Base-by-base conservation (phyloP, 1,284 basidiomycete genomes). In the Sanghuangporus weigelae region DNA sequence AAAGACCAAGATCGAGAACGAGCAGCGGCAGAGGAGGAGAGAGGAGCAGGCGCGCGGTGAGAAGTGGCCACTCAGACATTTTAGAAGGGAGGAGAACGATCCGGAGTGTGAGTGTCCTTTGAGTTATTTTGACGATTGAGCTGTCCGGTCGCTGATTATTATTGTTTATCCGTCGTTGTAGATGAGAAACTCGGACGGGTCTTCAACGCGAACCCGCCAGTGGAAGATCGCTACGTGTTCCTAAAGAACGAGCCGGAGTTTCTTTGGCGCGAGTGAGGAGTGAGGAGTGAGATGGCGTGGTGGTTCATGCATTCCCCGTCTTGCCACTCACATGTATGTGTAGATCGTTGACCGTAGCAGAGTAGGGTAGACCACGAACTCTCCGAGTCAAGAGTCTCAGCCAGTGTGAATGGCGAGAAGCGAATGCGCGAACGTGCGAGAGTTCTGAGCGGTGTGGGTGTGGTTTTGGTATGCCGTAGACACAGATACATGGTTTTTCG, bases 1-100 rank as follows among this genome's bases (percentile, higher is more conserved):
- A 74, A 99, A 99, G 87, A 85, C 83, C 48, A 83, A 86, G 74
- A 96, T 99, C 66, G 96, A 98, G 92, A 97, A 97, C 69, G 92
- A 96, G 55, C 95, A 98, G 78, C 81, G 96, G 64, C 92, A 96
- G 75, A 83, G 86, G 75, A 81, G 96, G 69, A 90, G 87, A 73
- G 93, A 96, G 69, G 96, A 98, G 76, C 73, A 73, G 10, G 87
- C 90, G 1, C 85, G 81, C 16, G 89, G 86, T 2, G 87, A 82
- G 16, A 78, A 81, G 1, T 97, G 96, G 93, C 72, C 84, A 69
- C 75, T 91, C 68, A 88, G 86, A 74, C 89, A 93, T 71, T 96
- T 96, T 71, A 77, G 77, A 39, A 82, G 85, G 69, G 75, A 88
- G 36, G 86, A 87, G 16, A 80, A 76, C 38, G 92, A 95, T 73